Percentiles rank a stretch among this genome's conserved stretches.
These are phyloP conservation scores for Phytophthora sp. DNA, from an alignment of 352 stramenopile species.

Conservation along the genomic window DNA sequence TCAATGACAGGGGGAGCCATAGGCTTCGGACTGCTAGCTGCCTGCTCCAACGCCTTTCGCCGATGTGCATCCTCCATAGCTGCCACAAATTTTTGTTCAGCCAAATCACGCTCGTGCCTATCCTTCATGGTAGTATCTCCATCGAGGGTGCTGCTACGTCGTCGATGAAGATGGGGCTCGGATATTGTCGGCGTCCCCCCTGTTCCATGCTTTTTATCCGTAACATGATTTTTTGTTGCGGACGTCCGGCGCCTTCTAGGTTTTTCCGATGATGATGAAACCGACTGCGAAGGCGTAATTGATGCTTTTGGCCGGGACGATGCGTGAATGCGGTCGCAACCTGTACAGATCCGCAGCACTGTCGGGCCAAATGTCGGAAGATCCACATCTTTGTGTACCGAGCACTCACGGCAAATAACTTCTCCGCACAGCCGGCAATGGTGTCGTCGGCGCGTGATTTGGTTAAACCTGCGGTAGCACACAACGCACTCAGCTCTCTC, in stretches of 20 bases:
- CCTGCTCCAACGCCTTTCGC: slow-evolving; percentile 8
- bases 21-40: slow-evolving; percentile 26
- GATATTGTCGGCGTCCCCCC: not conserved
- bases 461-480: slow-evolving; percentile 73
- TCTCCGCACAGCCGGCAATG: slow-evolving; percentile 82
- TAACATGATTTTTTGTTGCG: not conserved
- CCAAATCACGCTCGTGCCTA: not conserved
- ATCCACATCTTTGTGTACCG: slow-evolving; percentile 72
- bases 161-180: slow-evolving; percentile 1
- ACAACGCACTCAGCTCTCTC: slow-evolving; percentile 60
- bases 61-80: slow-evolving; percentile 6
- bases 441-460: slow-evolving; percentile 66
- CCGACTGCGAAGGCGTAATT: slow-evolving; percentile 1
- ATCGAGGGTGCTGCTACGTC: slow-evolving; percentile 16
- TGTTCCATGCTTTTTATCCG: slow-evolving; percentile 6
- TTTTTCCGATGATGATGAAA: slow-evolving; percentile 9
- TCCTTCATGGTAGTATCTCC: slow-evolving; percentile 3
- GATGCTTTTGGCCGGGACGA: slow-evolving; percentile 20
- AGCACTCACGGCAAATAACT: slow-evolving; percentile 79
- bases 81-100: slow-evolving; percentile 4
- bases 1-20: slow-evolving; percentile 21
- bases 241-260: slow-evolving; percentile 13
- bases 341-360: slow-evolving; percentile 67
- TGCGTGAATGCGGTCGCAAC: slow-evolving; percentile 44
- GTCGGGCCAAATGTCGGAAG: slow-evolving; percentile 70